Base-by-base conservation (phyloP, 768 basidiomycete species). In the Naganishia vishniacii region DNA sequence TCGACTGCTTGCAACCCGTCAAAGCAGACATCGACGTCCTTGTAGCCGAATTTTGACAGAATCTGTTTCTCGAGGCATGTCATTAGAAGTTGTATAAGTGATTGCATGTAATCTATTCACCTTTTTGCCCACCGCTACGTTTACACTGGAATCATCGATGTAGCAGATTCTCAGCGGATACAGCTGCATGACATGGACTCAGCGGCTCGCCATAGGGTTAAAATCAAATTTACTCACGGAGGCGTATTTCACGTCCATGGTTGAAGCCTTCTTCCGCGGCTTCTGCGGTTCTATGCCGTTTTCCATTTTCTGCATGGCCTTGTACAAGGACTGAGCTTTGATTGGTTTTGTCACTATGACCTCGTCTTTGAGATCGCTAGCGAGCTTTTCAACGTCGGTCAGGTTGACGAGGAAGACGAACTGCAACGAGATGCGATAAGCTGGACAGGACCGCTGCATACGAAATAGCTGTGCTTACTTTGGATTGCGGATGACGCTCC, bases 1-100 rank as follows among this genome's bases (percentile, higher is more conserved):
- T 71, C 70, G 28, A 78, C 37, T 3, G 75, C 76, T 9, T 68
- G 42, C 7, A 62, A 64, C 1, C 78, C 78, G 61, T 78, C 71
- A 9, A 62, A 48, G 25, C 73, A 75, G 0, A 73, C 69, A 18
- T 66, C 65, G 51, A 78, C 60, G 12, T 65, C 34, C 4, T 49
- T 65, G 48, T 75, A 75, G 7, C 74, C 74, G 44, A 71, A 71
- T 59, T 71, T 66, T 29, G 68, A 69, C 11, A 75, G 65, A 23
- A 63, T 63, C 62, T 63, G 56, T n/a, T n/a, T n/a, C 18, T 46
- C 26, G 34, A 20, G 32, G 31, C 5, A 18, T 12, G 11, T 18
- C 42, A n/a, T 25, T 11, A 4, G 7, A 13, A 28, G 18, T 15
- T n/a, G 5, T 26, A 8, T 8, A 53, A 11, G 6, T 7, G 15